Evolutionary conservation across 106 monocot species (phyloP).

Genomic region (Dendrobium nobile): DNA sequence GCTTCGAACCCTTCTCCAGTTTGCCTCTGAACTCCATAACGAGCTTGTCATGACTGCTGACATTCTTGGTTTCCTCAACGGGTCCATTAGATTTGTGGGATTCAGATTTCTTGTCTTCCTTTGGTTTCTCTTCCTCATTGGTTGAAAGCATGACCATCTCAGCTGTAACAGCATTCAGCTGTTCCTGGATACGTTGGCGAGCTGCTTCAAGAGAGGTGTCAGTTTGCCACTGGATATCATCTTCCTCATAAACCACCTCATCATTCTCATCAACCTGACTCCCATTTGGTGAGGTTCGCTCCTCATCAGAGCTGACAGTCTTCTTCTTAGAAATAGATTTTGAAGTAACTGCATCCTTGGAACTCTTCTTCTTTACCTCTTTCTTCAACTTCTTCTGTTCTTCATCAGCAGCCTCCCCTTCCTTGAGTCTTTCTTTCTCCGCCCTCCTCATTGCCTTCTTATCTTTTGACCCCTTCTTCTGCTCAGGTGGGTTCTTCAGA

Average conservation of each 20-base stretch:
- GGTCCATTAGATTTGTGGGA: neutral
- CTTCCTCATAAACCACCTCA: constrained; percentile 20
- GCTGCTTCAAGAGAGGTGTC: constrained; percentile 71
- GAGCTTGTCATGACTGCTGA: constrained; percentile 11
- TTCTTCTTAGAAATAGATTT: constrained; percentile 24
- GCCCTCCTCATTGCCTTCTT: constrained; percentile 75
- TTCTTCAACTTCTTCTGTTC: constrained; percentile 76
- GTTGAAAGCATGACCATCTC: constrained; percentile 84
- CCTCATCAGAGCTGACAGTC: constrained; percentile 41
- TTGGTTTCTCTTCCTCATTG: constrained; percentile 4
- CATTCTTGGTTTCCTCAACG: too few relatives aligned
- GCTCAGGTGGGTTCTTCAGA: constrained; percentile 66
- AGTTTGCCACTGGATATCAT: constrained; percentile 70
- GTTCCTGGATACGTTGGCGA: constrained; percentile 54
- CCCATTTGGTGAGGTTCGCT: constrained; percentile 25
- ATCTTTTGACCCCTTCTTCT: constrained; percentile 59
- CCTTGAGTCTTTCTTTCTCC: constrained; percentile 73
- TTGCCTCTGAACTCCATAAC: constrained; percentile 42
- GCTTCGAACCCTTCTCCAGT: constrained; percentile 28
- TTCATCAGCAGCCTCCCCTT: constrained; percentile 77
- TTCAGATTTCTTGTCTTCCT: constrained; percentile 12
- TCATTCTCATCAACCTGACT: constrained; percentile 37
- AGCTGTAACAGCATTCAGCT: constrained; percentile 60
- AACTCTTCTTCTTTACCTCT: constrained; percentile 34
- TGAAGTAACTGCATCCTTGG: neutral